A percentile compares a stretch with the other conserved stretches of the same genome.
Evolutionary conservation across 345 rosid genomes (phyloP).

Genomic region (Pseudoturritis turrita): DNA sequence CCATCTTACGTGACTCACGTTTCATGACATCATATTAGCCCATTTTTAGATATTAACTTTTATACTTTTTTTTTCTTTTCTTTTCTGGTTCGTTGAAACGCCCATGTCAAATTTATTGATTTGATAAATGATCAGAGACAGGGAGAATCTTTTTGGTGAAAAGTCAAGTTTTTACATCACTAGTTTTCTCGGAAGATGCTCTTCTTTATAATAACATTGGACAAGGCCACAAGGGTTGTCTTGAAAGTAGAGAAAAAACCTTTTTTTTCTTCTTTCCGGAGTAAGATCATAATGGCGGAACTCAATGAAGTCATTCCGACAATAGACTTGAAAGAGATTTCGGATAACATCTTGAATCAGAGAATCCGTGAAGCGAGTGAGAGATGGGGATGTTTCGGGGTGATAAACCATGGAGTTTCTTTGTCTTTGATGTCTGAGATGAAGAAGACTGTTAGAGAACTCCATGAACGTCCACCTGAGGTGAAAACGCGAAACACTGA

Average conservation of each 20-base stretch:
- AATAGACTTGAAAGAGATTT: constrained; percentile 43
- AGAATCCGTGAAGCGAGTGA: constrained; percentile 50
- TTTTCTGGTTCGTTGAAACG: no score
- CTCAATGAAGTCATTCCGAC: constrained; percentile 31
- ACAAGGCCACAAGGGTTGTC: background rate
- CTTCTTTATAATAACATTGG: background rate
- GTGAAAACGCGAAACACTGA: constrained; percentile 50
- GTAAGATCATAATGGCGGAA: background rate
- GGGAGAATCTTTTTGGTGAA: no score
- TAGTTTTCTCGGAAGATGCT: background rate
- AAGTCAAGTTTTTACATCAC: background rate
- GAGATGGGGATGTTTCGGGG: constrained; percentile 71
- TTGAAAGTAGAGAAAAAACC: background rate
- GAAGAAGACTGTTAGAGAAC: constrained; percentile 52
- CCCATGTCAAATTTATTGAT: no score
- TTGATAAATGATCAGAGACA: no score
- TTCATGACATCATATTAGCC: no score
- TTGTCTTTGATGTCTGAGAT: constrained; percentile 45
- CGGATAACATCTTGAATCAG: constrained; percentile 28
- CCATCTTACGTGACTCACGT: no score
- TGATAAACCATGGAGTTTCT: constrained; percentile 59
- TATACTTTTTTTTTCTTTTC: no score
- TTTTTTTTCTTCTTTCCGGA: no score
- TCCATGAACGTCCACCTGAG: constrained; percentile 59
- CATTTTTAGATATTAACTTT: no score